Conservation (phyloP, 805 yeast species). For the Pichia nakasei region DNA sequence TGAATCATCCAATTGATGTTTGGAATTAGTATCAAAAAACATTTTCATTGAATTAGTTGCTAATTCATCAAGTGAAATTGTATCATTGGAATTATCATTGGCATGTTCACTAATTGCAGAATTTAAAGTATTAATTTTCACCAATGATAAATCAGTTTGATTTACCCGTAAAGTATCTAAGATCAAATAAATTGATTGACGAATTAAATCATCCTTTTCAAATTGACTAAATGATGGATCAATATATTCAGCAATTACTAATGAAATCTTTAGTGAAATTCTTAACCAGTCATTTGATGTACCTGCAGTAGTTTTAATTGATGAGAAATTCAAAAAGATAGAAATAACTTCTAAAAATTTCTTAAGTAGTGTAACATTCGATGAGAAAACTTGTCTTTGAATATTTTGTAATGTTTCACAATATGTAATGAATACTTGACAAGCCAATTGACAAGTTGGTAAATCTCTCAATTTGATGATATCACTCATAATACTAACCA, state of each 20-base stretch:
- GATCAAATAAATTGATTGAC: slow-evolving; percentile 31
- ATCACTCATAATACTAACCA: slow-evolving; percentile 48
- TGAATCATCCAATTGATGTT: slow-evolving; percentile 50
- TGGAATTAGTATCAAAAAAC: slow-evolving; percentile 55
- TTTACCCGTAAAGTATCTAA: slow-evolving; percentile 26
- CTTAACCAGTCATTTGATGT: slow-evolving; percentile 35
- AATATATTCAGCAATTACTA: slow-evolving; percentile 27
- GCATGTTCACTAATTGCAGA: neutral
- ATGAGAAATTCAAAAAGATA: slow-evolving; percentile 20
- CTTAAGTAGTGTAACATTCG: slow-evolving; percentile 36
- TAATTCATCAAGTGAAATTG: slow-evolving; percentile 8
- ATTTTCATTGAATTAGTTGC: slow-evolving; percentile 39
- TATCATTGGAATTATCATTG: neutral
- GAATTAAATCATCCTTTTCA: slow-evolving; percentile 15
- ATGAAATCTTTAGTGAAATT: slow-evolving; percentile 33
- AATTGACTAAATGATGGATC: slow-evolving; percentile 16
- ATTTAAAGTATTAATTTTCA: slow-evolving; percentile 8
- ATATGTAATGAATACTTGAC: slow-evolving; percentile 27
- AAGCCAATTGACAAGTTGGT: slow-evolving; percentile 41
- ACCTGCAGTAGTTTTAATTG: slow-evolving; percentile 2
- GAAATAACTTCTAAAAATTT: slow-evolving; percentile 28
- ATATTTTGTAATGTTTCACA: slow-evolving; percentile 20
- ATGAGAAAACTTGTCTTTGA: slow-evolving; percentile 31
- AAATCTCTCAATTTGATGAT: slow-evolving; percentile 52
- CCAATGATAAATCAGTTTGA: slow-evolving; percentile 14